phyloP scores from a whole-genome alignment of 2,329 filamentous ascomycete genomes.

The Paracamarosporium sp. region DNA sequence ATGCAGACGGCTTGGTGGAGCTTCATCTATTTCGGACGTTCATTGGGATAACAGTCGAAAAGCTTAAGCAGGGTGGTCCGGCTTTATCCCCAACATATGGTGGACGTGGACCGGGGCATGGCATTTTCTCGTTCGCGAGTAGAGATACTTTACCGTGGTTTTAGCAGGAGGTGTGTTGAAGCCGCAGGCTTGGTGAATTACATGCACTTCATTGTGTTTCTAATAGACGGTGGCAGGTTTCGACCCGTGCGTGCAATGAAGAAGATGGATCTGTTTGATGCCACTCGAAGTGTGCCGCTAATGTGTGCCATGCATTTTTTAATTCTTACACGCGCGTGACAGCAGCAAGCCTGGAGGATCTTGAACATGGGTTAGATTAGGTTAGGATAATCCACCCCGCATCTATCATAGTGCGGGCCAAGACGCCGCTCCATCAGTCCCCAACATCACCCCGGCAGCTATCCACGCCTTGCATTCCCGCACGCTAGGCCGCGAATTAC shows the following conservation, averaged over 20 bases:
- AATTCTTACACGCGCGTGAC: too few species aligned
- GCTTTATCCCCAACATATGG: neutral
- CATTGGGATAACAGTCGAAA: conserved; percentile 18
- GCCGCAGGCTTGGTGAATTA: neutral
- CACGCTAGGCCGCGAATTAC: neutral
- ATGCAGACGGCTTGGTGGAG: neutral
- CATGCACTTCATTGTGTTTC: neutral
- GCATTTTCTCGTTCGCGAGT: conserved; percentile 1
- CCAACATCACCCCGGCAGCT: neutral
- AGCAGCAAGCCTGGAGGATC: neutral
- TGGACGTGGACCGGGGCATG: neutral
- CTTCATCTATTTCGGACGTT: conserved; percentile 14
- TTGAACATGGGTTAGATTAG: neutral
- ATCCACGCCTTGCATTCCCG: neutral
- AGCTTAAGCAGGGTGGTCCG: conserved; percentile 12
- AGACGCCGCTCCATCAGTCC: neutral
- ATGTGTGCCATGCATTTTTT: too few species aligned
- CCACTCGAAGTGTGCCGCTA: too few species aligned
- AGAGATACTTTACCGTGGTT: neutral
- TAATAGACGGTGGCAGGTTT: neutral
- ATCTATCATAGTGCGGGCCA: neutral
- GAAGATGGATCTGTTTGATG: neutral
- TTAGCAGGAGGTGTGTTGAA: neutral
- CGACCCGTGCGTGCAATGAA: neutral
- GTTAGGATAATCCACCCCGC: neutral